Conservation (phyloP, 2,329 filamentous ascomycete species). For the Pseudocercospora vitis region DNA sequence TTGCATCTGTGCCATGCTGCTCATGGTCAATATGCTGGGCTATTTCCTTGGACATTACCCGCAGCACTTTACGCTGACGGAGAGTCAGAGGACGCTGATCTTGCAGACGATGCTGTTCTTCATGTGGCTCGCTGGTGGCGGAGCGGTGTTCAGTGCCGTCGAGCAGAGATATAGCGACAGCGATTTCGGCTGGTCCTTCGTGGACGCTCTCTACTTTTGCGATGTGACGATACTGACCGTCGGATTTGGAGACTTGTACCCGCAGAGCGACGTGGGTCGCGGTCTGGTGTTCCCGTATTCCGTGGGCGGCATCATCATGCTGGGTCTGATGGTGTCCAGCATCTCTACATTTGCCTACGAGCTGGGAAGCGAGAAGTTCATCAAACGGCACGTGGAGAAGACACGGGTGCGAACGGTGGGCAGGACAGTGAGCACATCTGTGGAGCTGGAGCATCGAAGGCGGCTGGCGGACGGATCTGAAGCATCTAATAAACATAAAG, state of each 20-base stretch:
- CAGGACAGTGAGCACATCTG: conserved; percentile 54
- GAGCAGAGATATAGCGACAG: conserved; percentile 49
- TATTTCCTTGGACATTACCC: conserved; percentile 73
- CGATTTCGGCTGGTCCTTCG: conserved; percentile 61
- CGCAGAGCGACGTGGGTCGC: conserved; percentile 58
- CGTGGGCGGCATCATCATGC: conserved; percentile 76
- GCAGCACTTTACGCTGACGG: conserved; percentile 74
- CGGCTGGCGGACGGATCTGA: too few relatives aligned
- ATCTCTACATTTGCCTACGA: conserved; percentile 67
- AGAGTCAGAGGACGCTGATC: conserved; percentile 83
- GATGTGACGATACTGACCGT: conserved; percentile 66
- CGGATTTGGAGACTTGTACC: conserved; percentile 63
- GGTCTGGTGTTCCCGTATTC: conserved; percentile 81
- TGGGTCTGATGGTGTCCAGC: conserved; percentile 79
- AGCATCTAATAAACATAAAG: too few relatives aligned
- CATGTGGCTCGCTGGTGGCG: conserved; percentile 75
- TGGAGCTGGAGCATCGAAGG: conserved; percentile 43
- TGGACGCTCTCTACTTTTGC: conserved; percentile 68
- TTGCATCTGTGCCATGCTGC: conserved; percentile 72
- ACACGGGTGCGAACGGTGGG: conserved; percentile 56
- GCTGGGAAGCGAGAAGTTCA: conserved; percentile 61
- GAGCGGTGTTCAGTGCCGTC: conserved; percentile 69
- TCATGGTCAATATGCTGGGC: conserved; percentile 77
- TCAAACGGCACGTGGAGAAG: conserved; percentile 59
- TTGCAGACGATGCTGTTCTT: conserved; percentile 86